Conservation (phyloP, 2,329 filamentous ascomycete genomes). For the Trichoderma endophyticum region DNA sequence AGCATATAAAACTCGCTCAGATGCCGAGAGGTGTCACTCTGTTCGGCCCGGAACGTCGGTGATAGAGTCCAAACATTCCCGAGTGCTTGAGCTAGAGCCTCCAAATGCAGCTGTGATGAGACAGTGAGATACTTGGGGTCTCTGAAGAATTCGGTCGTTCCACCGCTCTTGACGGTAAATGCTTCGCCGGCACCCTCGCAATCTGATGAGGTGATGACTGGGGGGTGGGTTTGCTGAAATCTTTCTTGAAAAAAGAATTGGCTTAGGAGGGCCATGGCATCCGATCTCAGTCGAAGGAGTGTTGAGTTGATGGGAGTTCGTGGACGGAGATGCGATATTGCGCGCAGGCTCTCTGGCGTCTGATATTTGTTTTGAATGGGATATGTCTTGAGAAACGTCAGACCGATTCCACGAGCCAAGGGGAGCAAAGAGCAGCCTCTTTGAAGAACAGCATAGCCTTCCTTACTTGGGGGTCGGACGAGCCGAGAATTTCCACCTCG, state of each 20-base stretch:
- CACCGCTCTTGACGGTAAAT: conserved; percentile 64
- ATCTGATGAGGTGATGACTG: conserved; percentile 93
- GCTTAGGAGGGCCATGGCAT: conserved; percentile 68
- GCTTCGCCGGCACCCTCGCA: conserved; percentile 96
- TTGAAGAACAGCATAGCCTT: conserved; percentile 34
- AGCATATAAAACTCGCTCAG: conserved; percentile 99
- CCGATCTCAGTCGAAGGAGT: conserved; percentile 77
- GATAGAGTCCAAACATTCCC: conserved; percentile 92
- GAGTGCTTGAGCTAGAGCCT: conserved; percentile 83
- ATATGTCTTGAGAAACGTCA: conserved; percentile 60
- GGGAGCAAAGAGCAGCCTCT: not conserved
- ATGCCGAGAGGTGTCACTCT: conserved; percentile 88
- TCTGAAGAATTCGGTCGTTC: conserved; percentile 64
- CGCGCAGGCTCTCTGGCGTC: conserved; percentile 81
- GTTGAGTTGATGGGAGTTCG: conserved; percentile 78
- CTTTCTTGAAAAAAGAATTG: conserved; percentile 69
- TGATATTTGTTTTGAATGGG: conserved; percentile 98
- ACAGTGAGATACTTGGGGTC: conserved; percentile 92
- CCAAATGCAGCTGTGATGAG: conserved; percentile 89
- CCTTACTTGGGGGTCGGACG: conserved; percentile 74
- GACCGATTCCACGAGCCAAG: conserved; percentile 19
- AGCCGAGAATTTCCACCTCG: conserved; percentile 66
- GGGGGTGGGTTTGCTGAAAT: conserved; percentile 84
- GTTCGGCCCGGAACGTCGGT: conserved; percentile 89
- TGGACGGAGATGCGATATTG: conserved; percentile 80